phyloP scores from a whole-genome alignment of 2,329 filamentous ascomycete genomes.

The Pseudogymnoascus sp. region DNA sequence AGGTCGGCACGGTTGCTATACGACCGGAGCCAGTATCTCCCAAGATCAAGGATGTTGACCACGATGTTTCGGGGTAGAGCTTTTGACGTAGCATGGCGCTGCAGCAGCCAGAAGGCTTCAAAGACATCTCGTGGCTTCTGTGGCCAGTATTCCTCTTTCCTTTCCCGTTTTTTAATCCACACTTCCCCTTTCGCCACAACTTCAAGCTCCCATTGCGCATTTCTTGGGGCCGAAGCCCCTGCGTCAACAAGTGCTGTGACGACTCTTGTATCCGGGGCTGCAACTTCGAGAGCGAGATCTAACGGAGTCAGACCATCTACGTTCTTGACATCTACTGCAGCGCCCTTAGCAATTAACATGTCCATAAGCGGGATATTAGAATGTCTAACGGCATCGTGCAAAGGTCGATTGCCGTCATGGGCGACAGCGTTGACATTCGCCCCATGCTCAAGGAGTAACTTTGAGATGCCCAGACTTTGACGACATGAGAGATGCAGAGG shows the following conservation, averaged over 20 bases:
- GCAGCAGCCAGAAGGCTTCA: neutral
- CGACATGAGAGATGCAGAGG: neutral
- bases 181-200: neutral
- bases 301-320: neutral
- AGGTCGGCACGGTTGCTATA: neutral
- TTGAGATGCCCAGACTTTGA: neutral
- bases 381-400: neutral
- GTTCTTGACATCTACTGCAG: neutral
- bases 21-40: neutral
- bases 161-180: neutral
- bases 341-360: neutral
- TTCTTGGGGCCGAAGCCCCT: neutral
- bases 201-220: neutral
- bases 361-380: neutral
- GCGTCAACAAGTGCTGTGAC: neutral
- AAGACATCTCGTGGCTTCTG: neutral
- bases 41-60: neutral
- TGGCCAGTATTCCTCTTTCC: neutral
- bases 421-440: neutral
- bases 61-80: neutral
- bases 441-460: neutral
- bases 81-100: neutral
- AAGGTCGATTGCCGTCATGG: neutral
- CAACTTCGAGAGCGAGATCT: neutral
- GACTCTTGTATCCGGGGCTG: neutral